Base-by-base conservation (phyloP, 169 alveolate species). In the Cryptosporidium parvum region DNA sequence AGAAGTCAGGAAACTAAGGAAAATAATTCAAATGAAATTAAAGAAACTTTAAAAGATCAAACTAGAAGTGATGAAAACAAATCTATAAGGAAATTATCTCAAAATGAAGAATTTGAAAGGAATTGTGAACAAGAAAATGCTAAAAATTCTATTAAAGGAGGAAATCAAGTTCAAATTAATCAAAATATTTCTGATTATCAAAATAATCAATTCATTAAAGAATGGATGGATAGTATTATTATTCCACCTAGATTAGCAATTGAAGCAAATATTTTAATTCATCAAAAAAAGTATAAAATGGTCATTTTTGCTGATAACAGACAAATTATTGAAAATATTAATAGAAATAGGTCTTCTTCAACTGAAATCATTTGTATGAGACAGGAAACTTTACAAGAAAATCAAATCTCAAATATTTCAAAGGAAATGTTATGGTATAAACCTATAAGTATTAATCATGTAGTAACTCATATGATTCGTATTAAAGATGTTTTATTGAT, bases 281-380 rank as follows among this genome's bases (percentile, higher is more conserved):
- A 65, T 80, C 56, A 65, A 21, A 48, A 62, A 1, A 48, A 23
- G 44, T 80, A 39, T 44, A 80, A 62, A 29, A 29, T 62, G 4
- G 58, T 69, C 12, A 31, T 80, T 10, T 80, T 80, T 61, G 89
- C 45, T 61, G 89, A 80, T 42, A 80, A 80, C 35, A 62, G 75
- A 26, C 61, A 80, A 44, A 39, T 80, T 14, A 59, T 80, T 59
- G 69, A 65, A n/a, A 80, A 80, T 59, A 26, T 37, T 5, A 80
- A 44, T 51, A 80, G 67, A 62, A 51, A 33, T 23, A 80, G 89
- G n/a, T 23, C 31, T 29, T 29, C 52, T 21, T 53, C 68, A 5
- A 73, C 69, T 31, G 89, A 80, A 65, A 80, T 80, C 0, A 62
- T 80, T n/a, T 80, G 89, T 29, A 59, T 80, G 35, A 80, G 35